Conservation (phyloP, 306 rosid genomes). For the Hippophae rhamnoides region DNA sequence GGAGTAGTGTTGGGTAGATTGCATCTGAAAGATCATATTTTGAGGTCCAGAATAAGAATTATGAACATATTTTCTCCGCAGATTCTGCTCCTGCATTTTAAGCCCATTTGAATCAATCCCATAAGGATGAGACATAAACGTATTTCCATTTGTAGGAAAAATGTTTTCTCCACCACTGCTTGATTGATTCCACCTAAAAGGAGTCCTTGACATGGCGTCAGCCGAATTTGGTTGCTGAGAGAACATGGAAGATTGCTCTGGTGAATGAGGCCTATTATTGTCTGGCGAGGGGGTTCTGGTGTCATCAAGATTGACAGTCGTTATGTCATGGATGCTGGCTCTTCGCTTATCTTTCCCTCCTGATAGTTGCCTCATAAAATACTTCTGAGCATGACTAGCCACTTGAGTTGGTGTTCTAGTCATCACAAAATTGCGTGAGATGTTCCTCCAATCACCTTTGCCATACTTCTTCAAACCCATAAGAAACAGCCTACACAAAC, state of each 20-base stretch:
- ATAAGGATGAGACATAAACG: slow-evolving; percentile 30
- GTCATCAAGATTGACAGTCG: no score
- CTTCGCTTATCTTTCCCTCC: no score
- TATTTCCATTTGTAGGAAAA: slow-evolving; percentile 23
- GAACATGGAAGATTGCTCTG: slow-evolving; percentile 23
- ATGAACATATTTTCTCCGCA: slow-evolving; percentile 27
- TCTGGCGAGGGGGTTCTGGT: no score
- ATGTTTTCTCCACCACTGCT: slow-evolving; percentile 20
- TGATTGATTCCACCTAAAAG: slow-evolving; percentile 44
- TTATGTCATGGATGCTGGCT: no score
- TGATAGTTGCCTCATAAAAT: no score
- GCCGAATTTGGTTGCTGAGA: slow-evolving; percentile 16
- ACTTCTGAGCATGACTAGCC: no score
- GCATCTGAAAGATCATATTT: slow-evolving; percentile 44
- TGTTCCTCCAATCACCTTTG: no score
- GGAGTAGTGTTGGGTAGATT: slow-evolving; percentile 29
- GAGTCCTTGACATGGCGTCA: slow-evolving; percentile 7
- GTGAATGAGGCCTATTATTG: slow-evolving; percentile 19
- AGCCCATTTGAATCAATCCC: slow-evolving; percentile 29
- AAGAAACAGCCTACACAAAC: not conserved
- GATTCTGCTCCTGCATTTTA: slow-evolving; percentile 33
- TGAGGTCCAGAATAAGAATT: slow-evolving; percentile 35
- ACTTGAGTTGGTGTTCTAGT: no score
- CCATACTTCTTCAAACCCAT: no score
- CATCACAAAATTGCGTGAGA: no score